A percentile compares a stretch with the other conserved stretches of the same genome.
phyloP scores from a whole-genome alignment of 2,329 filamentous ascomycete genomes.

The Paracamarosporium sp. region DNA sequence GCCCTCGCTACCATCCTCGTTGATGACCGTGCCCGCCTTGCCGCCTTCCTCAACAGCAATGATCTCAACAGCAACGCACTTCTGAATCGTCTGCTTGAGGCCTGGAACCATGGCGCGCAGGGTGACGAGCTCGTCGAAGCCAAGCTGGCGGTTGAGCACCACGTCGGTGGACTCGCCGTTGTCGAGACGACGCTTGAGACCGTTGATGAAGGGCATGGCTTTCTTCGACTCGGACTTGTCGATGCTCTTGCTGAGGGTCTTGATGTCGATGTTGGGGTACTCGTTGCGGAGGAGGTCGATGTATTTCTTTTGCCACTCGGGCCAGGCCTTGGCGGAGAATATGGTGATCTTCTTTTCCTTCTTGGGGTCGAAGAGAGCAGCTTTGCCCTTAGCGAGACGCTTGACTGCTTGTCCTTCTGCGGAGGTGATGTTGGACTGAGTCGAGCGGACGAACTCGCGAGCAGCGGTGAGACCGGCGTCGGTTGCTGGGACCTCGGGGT shows the following conservation, averaged over 20 bases:
- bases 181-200: constrained; percentile 81
- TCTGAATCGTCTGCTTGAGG: constrained; percentile 76
- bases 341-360: constrained; percentile 91
- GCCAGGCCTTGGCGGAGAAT: constrained; percentile 80
- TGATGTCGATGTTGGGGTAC: constrained; percentile 71
- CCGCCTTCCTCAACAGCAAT: constrained; percentile 74
- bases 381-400: constrained; percentile 93
- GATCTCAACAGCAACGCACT: constrained; percentile 73
- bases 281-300: constrained; percentile 38
- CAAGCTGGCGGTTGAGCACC: constrained; percentile 83
- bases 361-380: constrained; percentile 83
- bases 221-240: constrained; percentile 94
- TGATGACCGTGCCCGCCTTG: constrained; percentile 66
- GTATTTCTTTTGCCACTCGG: constrained; percentile 84
- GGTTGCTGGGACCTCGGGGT: constrained; percentile 71
- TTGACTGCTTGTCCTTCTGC: constrained; percentile 84
- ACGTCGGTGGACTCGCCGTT: constrained; percentile 67
- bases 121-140: constrained; percentile 82
- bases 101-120: constrained; percentile 79
- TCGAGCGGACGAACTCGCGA: constrained; percentile 79
- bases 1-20: constrained; percentile 60
- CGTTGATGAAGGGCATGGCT: constrained; percentile 95
- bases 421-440: constrained; percentile 79
- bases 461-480: constrained; percentile 76
- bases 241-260: constrained; percentile 78